phyloP scores from a whole-genome alignment of 257 asterid species.

The Nicotiana tabacum region DNA sequence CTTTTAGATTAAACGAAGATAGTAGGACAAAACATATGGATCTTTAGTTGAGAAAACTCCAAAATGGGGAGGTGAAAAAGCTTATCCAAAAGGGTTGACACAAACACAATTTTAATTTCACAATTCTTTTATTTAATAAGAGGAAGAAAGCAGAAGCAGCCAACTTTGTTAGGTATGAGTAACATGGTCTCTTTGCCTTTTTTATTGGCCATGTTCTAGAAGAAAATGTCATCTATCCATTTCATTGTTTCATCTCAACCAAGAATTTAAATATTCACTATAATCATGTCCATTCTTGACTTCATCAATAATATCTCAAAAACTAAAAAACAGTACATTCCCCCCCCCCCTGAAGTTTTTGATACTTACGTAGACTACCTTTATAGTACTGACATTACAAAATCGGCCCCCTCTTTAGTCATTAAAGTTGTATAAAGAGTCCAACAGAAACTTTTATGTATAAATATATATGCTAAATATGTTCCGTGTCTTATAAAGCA shows the following conservation, averaged over 20 bases:
- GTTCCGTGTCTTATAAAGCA: background rate
- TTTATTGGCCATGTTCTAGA: background rate
- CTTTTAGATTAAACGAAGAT: background rate
- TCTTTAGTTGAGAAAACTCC: background rate
- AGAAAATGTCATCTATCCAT: background rate
- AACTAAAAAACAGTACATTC: background rate
- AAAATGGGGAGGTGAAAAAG: background rate
- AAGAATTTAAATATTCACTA: background rate
- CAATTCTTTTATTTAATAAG: background rate
- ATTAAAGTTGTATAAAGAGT: background rate
- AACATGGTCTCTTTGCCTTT: constrained; percentile 1
- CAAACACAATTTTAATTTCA: background rate
- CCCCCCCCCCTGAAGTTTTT: background rate
- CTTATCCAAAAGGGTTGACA: background rate
- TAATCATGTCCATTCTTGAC: background rate
- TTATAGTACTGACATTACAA: background rate
- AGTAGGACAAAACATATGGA: background rate
- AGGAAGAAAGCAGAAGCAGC: background rate
- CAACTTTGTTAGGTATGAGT: constrained; percentile 4
- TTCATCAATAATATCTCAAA: background rate
- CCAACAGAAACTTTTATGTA: background rate
- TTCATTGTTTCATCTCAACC: background rate
- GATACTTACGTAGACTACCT: background rate
- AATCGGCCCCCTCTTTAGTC: background rate
- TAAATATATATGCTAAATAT: too few species aligned